Evolutionary conservation across 2,329 filamentous ascomycete species (phyloP), one percentile per base, ranked within the genome.

Genomic region (Thielaviopsis euricoi): DNA sequence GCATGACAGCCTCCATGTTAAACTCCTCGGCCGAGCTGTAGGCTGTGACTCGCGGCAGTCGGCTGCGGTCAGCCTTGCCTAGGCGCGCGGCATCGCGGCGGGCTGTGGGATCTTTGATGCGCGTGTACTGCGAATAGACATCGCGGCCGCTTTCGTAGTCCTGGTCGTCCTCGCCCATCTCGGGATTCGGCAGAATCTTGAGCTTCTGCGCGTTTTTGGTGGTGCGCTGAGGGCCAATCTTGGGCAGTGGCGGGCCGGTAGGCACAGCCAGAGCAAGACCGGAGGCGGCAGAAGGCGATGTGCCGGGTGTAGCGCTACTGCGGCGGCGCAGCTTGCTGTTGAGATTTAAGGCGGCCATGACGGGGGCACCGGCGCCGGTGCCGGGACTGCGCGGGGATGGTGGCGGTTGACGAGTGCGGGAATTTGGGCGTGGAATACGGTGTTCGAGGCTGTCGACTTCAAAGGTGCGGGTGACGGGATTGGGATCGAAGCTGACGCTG

Each of bases 121-220:
- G 81, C 9, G 91, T 95, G 69, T 96, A 97, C 69, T 98, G 93
- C 25, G 90, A 91, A 72, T 98, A 98, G 33, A 98, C 93, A 68
- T 98, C 93, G 62, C 90, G 78, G 10, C 90, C 89, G 66, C 88
- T 93, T 70, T 96, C 91, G 66, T 95, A 91, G 62, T 97, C 90
- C 6, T 63, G 76, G 64, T 76, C 82, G 50, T 90, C 87, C 25
- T 87, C 86, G 40, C 80, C 87, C 51, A 88, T 78, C 60, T 94
- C 87, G 0, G 90, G 89, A 66, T 93, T 93, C 0, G 93, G 93
- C 17, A 98, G 75, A n/a, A 98, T 79, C 73, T 98, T 98, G 61
- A 98, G 78, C 73, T 98, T 98, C 74, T 97, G 89, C 1, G 89
- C 89, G 63, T 87, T 96, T 71, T 95, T 94, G 23, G 90, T 95